A percentile compares a stretch with the other conserved stretches of the same genome.
These are phyloP conservation scores for Colletotrichum plurivorum DNA, from an alignment of 2,329 filamentous ascomycete genomes.

Conservation along the genomic window DNA sequence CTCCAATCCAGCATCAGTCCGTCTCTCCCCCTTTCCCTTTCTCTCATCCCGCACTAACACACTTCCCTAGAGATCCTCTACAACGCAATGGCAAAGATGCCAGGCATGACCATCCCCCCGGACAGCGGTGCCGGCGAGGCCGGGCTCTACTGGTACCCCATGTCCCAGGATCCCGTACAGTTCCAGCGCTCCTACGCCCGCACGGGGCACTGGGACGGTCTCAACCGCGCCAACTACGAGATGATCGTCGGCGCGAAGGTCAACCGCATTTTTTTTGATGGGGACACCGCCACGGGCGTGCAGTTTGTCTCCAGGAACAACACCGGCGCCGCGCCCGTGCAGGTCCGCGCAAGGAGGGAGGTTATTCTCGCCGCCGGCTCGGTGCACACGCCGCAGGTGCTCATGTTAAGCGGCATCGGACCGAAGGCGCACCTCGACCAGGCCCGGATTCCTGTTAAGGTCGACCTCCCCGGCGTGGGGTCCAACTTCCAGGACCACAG, in stretches of 20 bases:
- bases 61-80: slow-evolving; percentile 40
- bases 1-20: slow-evolving; percentile 40
- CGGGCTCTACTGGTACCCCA: slow-evolving; percentile 47
- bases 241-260: slow-evolving; percentile 45
- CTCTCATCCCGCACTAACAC: neutral
- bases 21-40: neutral
- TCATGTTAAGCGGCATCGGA: slow-evolving; percentile 62
- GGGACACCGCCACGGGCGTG: slow-evolving; percentile 46
- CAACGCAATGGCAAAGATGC: slow-evolving; percentile 46
- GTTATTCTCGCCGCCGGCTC: slow-evolving; percentile 55
- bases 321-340: slow-evolving; percentile 39
- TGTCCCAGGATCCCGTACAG: slow-evolving; percentile 43
- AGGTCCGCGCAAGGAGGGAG: slow-evolving; percentile 49
- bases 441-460: slow-evolving; percentile 53
- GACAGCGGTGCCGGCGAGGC: slow-evolving; percentile 46
- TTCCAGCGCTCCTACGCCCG: slow-evolving; percentile 45
- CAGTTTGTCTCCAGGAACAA: slow-evolving; percentile 45
- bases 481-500: slow-evolving; percentile 57
- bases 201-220: slow-evolving; percentile 45
- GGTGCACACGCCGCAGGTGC: slow-evolving; percentile 55
- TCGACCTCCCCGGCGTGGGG: slow-evolving; percentile 61
- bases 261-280: slow-evolving; percentile 43
- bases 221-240: slow-evolving; percentile 45
- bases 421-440: slow-evolving; percentile 50
- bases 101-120: slow-evolving; percentile 44